Conservation (phyloP, 2,329 filamentous ascomycete species). For the Penicillium freii region DNA sequence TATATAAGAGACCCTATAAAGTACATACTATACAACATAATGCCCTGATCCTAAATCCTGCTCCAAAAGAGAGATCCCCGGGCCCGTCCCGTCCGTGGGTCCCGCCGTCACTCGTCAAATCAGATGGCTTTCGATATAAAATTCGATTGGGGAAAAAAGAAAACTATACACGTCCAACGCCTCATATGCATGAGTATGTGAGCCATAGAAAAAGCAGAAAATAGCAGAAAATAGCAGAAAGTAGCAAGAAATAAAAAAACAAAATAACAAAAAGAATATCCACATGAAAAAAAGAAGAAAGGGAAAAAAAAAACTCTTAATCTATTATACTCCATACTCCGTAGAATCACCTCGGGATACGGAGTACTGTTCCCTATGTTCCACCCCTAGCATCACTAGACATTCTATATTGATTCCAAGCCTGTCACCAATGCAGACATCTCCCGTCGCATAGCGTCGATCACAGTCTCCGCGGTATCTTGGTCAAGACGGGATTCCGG, state of each 20-base stretch:
- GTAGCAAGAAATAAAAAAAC: neutral
- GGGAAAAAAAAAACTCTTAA: neutral
- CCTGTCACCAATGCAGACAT: conserved; percentile 14
- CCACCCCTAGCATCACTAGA: conserved; percentile 3
- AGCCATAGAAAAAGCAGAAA: neutral
- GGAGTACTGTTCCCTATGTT: neutral
- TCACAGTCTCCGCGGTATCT: conserved; percentile 14
- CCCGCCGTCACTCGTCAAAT: conserved; percentile 9
- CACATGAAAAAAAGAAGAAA: neutral
- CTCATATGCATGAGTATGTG: conserved; percentile 18
- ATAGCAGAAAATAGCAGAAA: neutral
- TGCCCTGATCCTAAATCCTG: neutral
- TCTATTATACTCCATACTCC: neutral
- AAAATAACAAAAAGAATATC: neutral
- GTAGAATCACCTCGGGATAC: neutral
- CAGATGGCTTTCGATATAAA: conserved; percentile 8
- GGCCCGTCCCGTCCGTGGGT: conserved; percentile 21
- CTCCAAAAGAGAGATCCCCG: neutral
- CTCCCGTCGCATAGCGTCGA: conserved; percentile 16
- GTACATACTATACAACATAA: too few relatives aligned
- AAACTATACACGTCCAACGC: conserved; percentile 18
- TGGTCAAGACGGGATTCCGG: conserved; percentile 14
- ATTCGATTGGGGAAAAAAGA: neutral
- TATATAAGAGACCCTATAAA: neutral
- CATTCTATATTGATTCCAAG: conserved; percentile 2